Percentiles rank a stretch among this genome's conserved stretches.
These are phyloP conservation scores for Ophiosphaerella herpotricha DNA, from an alignment of 2,329 filamentous ascomycete species.

Conservation along the genomic window DNA sequence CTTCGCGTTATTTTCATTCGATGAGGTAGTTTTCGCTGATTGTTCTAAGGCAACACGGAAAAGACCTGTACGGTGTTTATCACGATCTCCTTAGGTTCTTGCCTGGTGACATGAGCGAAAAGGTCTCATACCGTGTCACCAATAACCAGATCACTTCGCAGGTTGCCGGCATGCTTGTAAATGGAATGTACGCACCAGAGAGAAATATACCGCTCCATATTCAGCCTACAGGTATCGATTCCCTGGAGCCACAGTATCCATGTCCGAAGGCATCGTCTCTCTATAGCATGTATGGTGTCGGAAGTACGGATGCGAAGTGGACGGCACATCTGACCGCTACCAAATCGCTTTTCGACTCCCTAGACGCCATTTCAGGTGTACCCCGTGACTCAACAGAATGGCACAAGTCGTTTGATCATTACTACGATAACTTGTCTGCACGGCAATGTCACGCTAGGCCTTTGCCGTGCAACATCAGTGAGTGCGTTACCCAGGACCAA, in stretches of 20 bases:
- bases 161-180: conserved; percentile 74
- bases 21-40: too few species aligned
- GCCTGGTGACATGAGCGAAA: conserved; percentile 53
- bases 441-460: conserved; percentile 76
- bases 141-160: conserved; percentile 84
- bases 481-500: conserved; percentile 66
- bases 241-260: conserved; percentile 72
- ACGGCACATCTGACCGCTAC: conserved; percentile 65
- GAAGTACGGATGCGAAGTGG: conserved; percentile 59
- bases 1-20: too few species aligned
- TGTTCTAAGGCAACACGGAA: conserved; percentile 63
- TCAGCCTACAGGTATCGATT: conserved; percentile 65
- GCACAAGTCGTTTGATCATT: conserved; percentile 77
- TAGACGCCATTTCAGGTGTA: conserved; percentile 74
- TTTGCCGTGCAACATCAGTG: conserved; percentile 67
- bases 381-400: conserved; percentile 61
- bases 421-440: conserved; percentile 82
- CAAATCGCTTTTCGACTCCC: conserved; percentile 57
- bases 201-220: conserved; percentile 47
- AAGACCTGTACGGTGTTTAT: conserved; percentile 78
- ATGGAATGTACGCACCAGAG: conserved; percentile 61
- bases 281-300: conserved; percentile 52
- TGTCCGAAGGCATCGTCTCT: conserved; percentile 60
- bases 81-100: conserved; percentile 70
- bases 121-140: conserved; percentile 72